Conservation (phyloP, 2,329 filamentous ascomycete species). For the Cytospora chrysosperma region DNA sequence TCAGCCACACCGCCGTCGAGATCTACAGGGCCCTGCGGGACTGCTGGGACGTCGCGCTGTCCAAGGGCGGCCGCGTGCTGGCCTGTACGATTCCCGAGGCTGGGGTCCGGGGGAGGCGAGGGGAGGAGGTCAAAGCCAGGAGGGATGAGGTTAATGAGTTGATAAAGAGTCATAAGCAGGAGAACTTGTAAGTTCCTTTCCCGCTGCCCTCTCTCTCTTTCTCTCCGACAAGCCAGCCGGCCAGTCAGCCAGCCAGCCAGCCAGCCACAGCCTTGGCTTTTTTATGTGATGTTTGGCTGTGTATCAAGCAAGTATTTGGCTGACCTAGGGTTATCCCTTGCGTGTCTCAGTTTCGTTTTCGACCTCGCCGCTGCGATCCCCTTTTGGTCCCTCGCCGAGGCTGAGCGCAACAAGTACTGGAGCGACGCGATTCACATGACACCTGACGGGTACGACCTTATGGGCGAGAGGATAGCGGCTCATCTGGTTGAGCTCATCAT, state of each 20-base stretch:
- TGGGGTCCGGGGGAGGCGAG: conserved; percentile 24
- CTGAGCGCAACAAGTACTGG: conserved; percentile 53
- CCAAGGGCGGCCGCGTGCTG: conserved; percentile 50
- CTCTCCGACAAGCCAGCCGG: not conserved
- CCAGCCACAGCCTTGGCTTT: not conserved
- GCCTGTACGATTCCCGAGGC: conserved; percentile 59
- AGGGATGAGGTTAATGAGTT: conserved; percentile 48
- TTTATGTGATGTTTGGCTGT: too few relatives aligned
- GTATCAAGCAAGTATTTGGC: not conserved
- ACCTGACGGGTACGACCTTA: conserved; percentile 58
- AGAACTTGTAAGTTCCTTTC: conserved; percentile 48
- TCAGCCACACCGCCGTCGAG: conserved; percentile 33
- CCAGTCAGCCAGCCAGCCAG: not conserved
- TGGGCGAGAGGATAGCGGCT: conserved; percentile 58
- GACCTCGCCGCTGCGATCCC: conserved; percentile 57
- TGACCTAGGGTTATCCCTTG: not conserved
- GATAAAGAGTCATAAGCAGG: conserved; percentile 46
- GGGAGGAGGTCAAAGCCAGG: conserved; percentile 30
- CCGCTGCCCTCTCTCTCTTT: too few relatives aligned
- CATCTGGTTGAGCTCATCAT: conserved; percentile 48
- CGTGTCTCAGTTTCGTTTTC: conserved; percentile 47
- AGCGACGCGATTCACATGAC: conserved; percentile 62
- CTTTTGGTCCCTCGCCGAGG: conserved; percentile 48
- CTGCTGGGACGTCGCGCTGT: conserved; percentile 48
- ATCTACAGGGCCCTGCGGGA: conserved; percentile 47